These are phyloP conservation scores for Coemansia sp. DNA, from an alignment of 192 early-diverging fungal genomes.

Conservation along the genomic window DNA sequence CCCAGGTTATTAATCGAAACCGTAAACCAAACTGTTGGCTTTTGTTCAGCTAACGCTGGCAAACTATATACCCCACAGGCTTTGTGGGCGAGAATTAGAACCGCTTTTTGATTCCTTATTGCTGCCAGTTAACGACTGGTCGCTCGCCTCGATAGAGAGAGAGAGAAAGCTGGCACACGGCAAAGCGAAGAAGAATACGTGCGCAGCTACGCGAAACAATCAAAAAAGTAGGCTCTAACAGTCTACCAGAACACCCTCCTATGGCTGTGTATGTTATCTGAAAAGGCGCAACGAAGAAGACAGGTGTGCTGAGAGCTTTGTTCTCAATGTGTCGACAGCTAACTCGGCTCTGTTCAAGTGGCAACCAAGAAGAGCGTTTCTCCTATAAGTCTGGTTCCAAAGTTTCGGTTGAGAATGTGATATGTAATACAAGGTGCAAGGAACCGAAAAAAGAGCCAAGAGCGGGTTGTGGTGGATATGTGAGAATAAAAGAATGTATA, in stretches of 20 bases:
- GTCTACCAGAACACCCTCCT: no score
- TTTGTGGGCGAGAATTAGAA: background rate
- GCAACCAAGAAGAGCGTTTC: no score
- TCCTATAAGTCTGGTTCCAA: background rate
- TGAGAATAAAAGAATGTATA: constrained; percentile 8
- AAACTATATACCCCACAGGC: background rate
- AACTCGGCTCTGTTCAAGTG: no score
- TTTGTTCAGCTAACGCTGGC: background rate
- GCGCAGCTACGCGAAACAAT: no score
- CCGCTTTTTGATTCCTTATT: background rate
- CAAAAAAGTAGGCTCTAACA: no score
- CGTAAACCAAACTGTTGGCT: background rate
- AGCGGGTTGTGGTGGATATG: background rate
- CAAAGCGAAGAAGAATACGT: no score
- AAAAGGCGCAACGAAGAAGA: no score
- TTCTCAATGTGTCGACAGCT: background rate
- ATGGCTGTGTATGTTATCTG: no score
- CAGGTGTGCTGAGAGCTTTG: background rate
- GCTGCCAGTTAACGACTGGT: background rate
- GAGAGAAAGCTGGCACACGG: no score
- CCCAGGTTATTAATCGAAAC: background rate
- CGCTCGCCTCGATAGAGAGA: background rate
- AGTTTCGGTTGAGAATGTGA: background rate
- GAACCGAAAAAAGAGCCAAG: background rate
- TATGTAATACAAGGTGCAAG: background rate